These are phyloP conservation scores for Trichopus zeylanicus DNA, from an alignment of 116 monocot genomes.

Conservation along the genomic window DNA sequence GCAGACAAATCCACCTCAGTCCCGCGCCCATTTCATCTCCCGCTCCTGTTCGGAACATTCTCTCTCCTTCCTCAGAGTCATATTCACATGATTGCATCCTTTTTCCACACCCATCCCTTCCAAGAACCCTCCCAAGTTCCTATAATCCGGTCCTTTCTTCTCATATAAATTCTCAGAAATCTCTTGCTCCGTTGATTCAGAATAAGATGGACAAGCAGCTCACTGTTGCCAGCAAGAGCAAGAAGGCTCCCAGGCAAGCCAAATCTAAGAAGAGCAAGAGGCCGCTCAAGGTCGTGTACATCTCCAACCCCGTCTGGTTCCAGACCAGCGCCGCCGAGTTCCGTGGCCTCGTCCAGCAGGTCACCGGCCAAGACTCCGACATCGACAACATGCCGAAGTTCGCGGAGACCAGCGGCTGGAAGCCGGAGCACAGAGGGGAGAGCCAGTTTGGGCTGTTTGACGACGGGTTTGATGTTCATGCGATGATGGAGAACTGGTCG, in stretches of 20 bases:
- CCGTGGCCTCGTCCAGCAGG: conserved; percentile 16
- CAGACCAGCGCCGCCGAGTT: conserved; percentile 22
- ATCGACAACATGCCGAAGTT: conserved; percentile 14
- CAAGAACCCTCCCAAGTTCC: conserved; percentile 2
- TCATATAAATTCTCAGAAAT: background rate
- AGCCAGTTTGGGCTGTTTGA: too few species aligned
- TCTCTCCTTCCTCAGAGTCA: background rate
- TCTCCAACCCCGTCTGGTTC: conserved; percentile 32
- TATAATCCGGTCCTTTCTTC: too few species aligned
- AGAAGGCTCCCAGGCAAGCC: background rate
- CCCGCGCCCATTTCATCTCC: background rate
- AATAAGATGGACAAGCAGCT: conserved; percentile 1
- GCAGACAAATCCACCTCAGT: too few species aligned
- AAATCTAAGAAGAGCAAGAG: conserved; percentile 11
- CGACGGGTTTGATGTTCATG: too few species aligned
- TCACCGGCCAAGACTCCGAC: conserved; percentile 26
- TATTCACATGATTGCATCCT: background rate
- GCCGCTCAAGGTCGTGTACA: conserved; percentile 42
- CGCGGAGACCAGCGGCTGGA: background rate
- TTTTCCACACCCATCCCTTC: conserved; percentile 1
- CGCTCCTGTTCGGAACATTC: conserved; percentile 1
- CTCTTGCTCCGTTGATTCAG: background rate
- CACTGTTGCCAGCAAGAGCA: background rate
- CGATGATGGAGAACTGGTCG: too few species aligned
- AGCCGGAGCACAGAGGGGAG: too few species aligned